Base-by-base conservation (phyloP, 225 moss, liverwort and hornwort species). In the Polytrichum commune region DNA sequence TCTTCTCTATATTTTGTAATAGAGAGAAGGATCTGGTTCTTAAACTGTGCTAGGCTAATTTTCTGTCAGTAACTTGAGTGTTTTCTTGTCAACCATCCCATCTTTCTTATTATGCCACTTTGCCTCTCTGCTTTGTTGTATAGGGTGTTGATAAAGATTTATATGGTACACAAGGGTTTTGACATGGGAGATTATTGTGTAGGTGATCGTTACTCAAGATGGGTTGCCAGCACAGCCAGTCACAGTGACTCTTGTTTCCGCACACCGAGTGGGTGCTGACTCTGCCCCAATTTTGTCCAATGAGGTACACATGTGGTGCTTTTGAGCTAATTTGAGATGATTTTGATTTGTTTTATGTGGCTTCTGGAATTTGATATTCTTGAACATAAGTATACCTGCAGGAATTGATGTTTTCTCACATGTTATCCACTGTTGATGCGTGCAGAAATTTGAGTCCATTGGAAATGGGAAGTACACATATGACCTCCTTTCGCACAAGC, bases 201-300 rank as follows among this genome's bases (percentile, higher is more conserved):
- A 90, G 86, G 84, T 93, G 6, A 72, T 74, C 3, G 85, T 90
- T 54, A 83, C 86, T 67, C 63, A 61, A 60, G 87, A 89, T 62
- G 95, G 93, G 56, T 74, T 67, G 9, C 85, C 86, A 23, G 81
- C 68, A 23, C 72, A 81, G 4, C 73, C 80, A 25, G 88, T 83
- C 20, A 76, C 77, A 67, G 86, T 95, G 72, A 84, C 80, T 35
- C 88, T 95, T 35, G 61, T 95, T 58, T 91, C 88, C 25, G 88
- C 83, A 23, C 83, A 78, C 67, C 70, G 76, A 68, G 73, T 78
- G 53, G 85, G 83, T 5, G 83, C 88, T 54, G 85, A 82, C 30
- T 55, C 78, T 19, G 35, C 71, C 63, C 84, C 85, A 28, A 27
- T 88, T 16, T 72, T 84, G 66, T 69, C 62, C 13, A 75, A 74